Evolutionary conservation across 2,329 filamentous ascomycete species (phyloP).

Genomic region (Phialemonium atrogriseum): DNA sequence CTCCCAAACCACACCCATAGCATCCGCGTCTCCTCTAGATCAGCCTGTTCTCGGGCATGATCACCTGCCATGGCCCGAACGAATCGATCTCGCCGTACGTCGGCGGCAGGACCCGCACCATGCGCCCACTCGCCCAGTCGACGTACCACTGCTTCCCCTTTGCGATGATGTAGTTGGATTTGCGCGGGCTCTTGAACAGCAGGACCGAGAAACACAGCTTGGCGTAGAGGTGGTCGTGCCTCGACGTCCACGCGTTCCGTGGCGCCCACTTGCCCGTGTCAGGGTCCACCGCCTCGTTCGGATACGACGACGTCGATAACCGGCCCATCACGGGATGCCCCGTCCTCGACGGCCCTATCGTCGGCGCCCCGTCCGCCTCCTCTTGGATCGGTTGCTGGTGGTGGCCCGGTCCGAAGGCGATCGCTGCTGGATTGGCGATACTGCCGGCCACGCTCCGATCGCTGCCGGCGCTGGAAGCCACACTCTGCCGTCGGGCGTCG

Average conservation of each 20-base stretch:
- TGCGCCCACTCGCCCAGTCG: conserved; percentile 49
- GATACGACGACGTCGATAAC: conserved; percentile 36
- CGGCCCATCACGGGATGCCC: conserved; percentile 23
- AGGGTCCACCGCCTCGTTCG: conserved; percentile 35
- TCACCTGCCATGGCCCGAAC: conserved; percentile 40
- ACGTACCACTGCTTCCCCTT: conserved; percentile 51
- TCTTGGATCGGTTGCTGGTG: conserved; percentile 9
- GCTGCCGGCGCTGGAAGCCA: conserved; percentile 7
- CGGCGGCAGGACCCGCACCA: conserved; percentile 45
- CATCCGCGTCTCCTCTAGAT: no score
- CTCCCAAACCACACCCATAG: no score
- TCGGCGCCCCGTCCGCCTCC: conserved; percentile 5
- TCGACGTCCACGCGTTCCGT: conserved; percentile 43
- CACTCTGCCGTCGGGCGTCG: conserved; percentile 11
- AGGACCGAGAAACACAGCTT: conserved; percentile 53
- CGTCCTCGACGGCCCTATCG: conserved; percentile 3
- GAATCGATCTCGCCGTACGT: conserved; percentile 43
- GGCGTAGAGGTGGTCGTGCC: conserved; percentile 51
- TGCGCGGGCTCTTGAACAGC: conserved; percentile 46
- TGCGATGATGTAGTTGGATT: conserved; percentile 48
- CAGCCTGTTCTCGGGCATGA: conserved; percentile 39
- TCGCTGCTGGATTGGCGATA: conserved; percentile 9
- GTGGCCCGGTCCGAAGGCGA: conserved; percentile 6
- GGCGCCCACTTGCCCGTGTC: conserved; percentile 49
- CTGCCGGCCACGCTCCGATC: no score